These are phyloP conservation scores for Fraxinus baroniana DNA, from an alignment of 305 asterid genomes.

Conservation along the genomic window DNA sequence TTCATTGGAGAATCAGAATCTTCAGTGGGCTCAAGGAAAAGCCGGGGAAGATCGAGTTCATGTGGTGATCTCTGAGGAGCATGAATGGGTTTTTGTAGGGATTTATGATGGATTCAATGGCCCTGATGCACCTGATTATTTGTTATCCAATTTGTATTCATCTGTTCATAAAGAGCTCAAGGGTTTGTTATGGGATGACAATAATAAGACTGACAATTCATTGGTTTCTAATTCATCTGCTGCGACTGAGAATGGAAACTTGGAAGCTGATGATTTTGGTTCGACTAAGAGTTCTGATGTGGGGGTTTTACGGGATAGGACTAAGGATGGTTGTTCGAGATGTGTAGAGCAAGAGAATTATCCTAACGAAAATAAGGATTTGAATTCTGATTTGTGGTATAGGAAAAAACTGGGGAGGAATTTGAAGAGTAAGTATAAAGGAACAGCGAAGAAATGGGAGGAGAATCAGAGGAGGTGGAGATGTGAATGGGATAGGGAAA, in stretches of 20 bases:
- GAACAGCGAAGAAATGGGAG: slow-evolving; percentile 77
- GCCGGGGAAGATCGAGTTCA: slow-evolving; percentile 96
- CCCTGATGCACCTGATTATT: slow-evolving; percentile 90
- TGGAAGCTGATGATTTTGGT: slow-evolving; percentile 6
- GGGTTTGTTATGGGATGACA: slow-evolving; percentile 84
- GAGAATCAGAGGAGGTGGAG: slow-evolving; percentile 85
- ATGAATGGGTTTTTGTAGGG: slow-evolving; percentile 90
- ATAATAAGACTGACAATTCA: slow-evolving; percentile 30
- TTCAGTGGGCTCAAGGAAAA: slow-evolving; percentile 95
- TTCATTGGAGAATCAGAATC: slow-evolving; percentile 57
- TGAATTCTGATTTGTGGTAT: slow-evolving; percentile 33
- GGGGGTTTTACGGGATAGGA: slow-evolving; percentile 42
- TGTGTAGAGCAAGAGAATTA: slow-evolving; percentile 61
- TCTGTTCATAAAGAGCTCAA: slow-evolving; percentile 83
- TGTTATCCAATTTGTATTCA: slow-evolving; percentile 70
- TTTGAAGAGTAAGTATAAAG: slow-evolving; percentile 38
- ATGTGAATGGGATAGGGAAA: slow-evolving; percentile 82
- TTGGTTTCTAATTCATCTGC: slow-evolving; percentile 25
- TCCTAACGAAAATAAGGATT: slow-evolving; percentile 36
- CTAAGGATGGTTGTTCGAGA: slow-evolving; percentile 64
- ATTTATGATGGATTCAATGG: slow-evolving; percentile 95
- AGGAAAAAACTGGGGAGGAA: slow-evolving; percentile 38
- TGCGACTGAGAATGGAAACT: slow-evolving; percentile 17
- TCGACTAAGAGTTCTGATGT: slow-evolving; percentile 10
- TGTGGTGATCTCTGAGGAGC: slow-evolving; percentile 85